phyloP scores from a whole-genome alignment of 257 asterid genomes.

The Ophiorrhiza pumila region DNA sequence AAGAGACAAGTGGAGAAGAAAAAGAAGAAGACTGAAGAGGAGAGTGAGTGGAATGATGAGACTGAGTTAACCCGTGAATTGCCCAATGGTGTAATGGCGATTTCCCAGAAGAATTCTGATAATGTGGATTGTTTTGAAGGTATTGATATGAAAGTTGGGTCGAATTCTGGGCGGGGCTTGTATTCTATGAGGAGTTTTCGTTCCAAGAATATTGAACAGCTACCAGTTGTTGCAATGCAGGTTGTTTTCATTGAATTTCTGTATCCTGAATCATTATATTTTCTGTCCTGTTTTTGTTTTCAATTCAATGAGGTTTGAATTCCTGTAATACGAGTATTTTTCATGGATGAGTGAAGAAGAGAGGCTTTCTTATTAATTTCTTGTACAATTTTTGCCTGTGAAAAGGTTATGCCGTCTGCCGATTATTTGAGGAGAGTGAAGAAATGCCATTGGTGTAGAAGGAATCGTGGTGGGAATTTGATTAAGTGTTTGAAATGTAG shows the following conservation, averaged over 20 bases:
- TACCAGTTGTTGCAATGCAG: conserved; percentile 80
- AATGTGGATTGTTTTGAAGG: conserved; percentile 28
- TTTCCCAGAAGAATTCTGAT: conserved; percentile 39
- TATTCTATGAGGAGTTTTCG: conserved; percentile 58
- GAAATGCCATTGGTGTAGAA: conserved; percentile 96
- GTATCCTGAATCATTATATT: conserved; percentile 8
- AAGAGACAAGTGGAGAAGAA: conserved; percentile 81
- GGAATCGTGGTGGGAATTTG: conserved; percentile 39
- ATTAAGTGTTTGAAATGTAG: conserved; percentile 76
- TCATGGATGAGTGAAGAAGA: neutral
- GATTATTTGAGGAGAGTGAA: conserved; percentile 51
- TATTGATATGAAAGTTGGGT: conserved; percentile 60
- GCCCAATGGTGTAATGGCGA: conserved; percentile 86
- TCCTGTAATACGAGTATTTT: neutral
- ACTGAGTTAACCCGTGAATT: conserved; percentile 46
- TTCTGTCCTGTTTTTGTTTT: conserved; percentile 6
- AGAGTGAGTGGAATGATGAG: conserved; percentile 37
- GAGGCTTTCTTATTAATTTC: conserved; percentile 4
- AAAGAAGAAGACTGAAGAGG: conserved; percentile 38
- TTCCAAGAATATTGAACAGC: conserved; percentile 81
- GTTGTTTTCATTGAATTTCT: conserved; percentile 31
- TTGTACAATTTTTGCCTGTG: conserved; percentile 12
- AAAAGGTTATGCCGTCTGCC: conserved; percentile 66
- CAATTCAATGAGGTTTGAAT: neutral
- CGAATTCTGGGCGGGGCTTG: conserved; percentile 24